Base-by-base conservation (phyloP, 345 rosid genomes). In the Gossypium stocksii region DNA sequence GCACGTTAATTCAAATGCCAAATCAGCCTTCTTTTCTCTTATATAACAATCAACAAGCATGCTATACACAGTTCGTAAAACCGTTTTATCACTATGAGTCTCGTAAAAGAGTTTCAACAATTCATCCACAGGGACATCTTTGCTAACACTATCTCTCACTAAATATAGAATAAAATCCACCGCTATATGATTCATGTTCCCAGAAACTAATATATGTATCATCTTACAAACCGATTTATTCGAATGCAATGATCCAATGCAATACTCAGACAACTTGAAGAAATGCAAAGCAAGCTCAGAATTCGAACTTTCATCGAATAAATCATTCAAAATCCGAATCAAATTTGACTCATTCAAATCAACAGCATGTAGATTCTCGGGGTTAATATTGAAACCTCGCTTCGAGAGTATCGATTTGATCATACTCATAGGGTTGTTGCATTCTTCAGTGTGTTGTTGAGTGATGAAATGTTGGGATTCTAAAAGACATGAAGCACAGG, bases 21-120 rank as follows among this genome's bases (percentile, higher is more conserved):
- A 68, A 53, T 7, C 74, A 3, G 79, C 49, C 72, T 80, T 77
- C 16, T 67, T 80, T 78, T 83, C 87, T 62, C 45, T 75, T 56
- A 85, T 6, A 59, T 85, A 87, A 77, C 81, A 85, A 70, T 82
- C 80, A 12, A 83, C 75, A 52, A 87, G 79, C 73, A 85, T 87
- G 51, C 80, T 78, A 66, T 63, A 76, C 11, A 82, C 79, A 0
- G 77, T 77, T 77, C 80, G 82, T 27, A 87, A 73, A 77, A 77
- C 82, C 72, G 2, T 29, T 58, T 29, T 83, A 63, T 83, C 85
- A 41, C 9, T 71, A 75, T 77, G 80, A 44, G 88, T 80, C 66
- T 83, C 83, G 16, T 70, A 76, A 17, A 87, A 69, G 45, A 75
- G 76, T 62, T 77, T 61, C n/a, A 82, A 46, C 15, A 83, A 23